Evolutionary conservation across 768 basidiomycete species (phyloP), one percentile per base, ranked within the genome.

Genomic region (Auricularia sp.): DNA sequence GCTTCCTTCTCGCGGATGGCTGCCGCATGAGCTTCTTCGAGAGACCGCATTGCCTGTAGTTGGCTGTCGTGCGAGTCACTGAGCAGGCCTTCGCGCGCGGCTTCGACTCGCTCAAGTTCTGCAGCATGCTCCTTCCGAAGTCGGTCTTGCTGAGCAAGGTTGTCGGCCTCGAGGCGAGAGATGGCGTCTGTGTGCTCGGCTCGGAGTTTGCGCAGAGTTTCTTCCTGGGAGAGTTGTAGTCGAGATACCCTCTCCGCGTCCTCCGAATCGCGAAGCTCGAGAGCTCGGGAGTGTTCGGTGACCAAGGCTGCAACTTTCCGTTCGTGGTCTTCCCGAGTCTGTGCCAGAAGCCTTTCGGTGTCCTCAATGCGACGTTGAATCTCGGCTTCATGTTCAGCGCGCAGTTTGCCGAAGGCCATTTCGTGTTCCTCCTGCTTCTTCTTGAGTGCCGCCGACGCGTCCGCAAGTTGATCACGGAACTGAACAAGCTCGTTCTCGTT

Each of bases 201-300:
- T 53, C 90, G 87, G 60, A 93, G 81, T 68, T 88, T 89, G 14
- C 85, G 88, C 51, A 93, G 77, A 23, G 85, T 85, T 65, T 91
- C 86, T 72, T 91, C 90, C 70, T 91, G 91, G 71, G 91, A 87
- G 69, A 87, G 90, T 70, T 90, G 88, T 5, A 87, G 90, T 62
- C 80, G 82, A 66, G 84, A 84, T 14, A 90, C 80, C 47, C 79
- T 76, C 12, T 80, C 76, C 5, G 84, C 79, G 34, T 83, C 74
- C 66, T 83, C 79, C 11, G 84, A 84, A 53, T 87, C 86, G 72
- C 84, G 85, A 72, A 80, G 78, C 73, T 85, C 87, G 65, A 86
- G 72, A 10, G 72, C 68, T 62, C 82, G 82, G 14, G 79, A 76
- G 68, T 90, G 86, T 62, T 84, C 86, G 1, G 77, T 75, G 16